These are phyloP conservation scores for Sclerotinia trifoliorum DNA, from an alignment of 2,329 filamentous ascomycete species.

Conservation along the genomic window DNA sequence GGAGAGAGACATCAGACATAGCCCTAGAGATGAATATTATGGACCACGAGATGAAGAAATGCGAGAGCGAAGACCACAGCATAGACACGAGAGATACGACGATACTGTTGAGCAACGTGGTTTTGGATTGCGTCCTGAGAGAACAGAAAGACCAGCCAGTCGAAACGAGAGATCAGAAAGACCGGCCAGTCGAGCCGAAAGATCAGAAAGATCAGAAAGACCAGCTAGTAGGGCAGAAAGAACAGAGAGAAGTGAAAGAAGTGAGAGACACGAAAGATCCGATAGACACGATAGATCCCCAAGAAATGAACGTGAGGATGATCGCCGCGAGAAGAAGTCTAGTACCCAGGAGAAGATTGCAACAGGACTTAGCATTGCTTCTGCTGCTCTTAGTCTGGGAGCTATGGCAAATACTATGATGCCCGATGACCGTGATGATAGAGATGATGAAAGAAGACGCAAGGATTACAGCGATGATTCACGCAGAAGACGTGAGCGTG, in stretches of 20 bases:
- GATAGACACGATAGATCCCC: constrained; percentile 27
- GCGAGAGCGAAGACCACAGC: constrained; percentile 23
- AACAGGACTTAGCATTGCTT: constrained; percentile 39
- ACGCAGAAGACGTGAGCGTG: constrained; percentile 32
- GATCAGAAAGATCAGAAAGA: constrained; percentile 5
- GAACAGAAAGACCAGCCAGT: constrained; percentile 20
- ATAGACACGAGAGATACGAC: constrained; percentile 36
- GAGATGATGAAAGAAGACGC: constrained; percentile 32
- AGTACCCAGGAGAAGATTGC: constrained; percentile 36
- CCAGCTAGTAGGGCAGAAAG: constrained; percentile 18
- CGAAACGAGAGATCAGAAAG: constrained; percentile 16
- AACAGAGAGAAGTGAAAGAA: constrained; percentile 24
- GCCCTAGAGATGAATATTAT: constrained; percentile 37
- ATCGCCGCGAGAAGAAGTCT: constrained; percentile 28
- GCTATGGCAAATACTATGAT: constrained; percentile 36
- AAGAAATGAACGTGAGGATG: constrained; percentile 24
- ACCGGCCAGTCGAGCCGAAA: background rate
- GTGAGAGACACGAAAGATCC: constrained; percentile 24
- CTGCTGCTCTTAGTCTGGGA: constrained; percentile 38
- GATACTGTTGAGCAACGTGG: constrained; percentile 34
- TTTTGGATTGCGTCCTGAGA: constrained; percentile 30
- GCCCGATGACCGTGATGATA: constrained; percentile 35
- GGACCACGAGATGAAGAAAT: constrained; percentile 36
- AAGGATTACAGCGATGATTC: constrained; percentile 37
- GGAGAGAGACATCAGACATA: constrained; percentile 31